Base-by-base conservation (phyloP, 768 basidiomycete genomes). In the Leccinum aurantiacum region DNA sequence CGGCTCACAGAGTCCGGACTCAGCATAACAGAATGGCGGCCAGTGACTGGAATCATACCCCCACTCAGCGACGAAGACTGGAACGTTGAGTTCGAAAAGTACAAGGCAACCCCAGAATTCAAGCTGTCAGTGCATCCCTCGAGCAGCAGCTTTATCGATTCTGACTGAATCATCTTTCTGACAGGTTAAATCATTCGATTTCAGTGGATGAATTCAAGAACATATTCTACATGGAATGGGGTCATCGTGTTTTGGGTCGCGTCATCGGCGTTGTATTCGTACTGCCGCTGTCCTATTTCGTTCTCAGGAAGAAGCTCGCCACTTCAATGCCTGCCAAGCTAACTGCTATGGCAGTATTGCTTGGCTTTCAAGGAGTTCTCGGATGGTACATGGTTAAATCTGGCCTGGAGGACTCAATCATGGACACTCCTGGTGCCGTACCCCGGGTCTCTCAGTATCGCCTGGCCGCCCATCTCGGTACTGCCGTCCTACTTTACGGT, bases 331-430 rank as follows among this genome's bases (percentile, higher is more conserved):
- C 86, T 1, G 67, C 74, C n/a, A 84, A 85, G 62, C 83, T 97
- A 24, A 74, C 83, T 14, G 88, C 84, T 2, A 82, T 98, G 63
- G 90, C 88, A 0, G 69, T 86, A 0, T 84, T 98, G 33, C 89
- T 99, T 54, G 97, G 95, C 29, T 87, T 85, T 19, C 95, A 99
- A 74, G 97, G 97, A 50, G 81, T 84, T 19, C 80, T 99, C 19
- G 97, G 97, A 27, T 99, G 97, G 97, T 98, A 98, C 79, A 99
- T 99, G 97, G 97, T 99, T 57, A 90, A 95, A 73, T 98, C 95
- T 13, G 97, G 97, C 2, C 80, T 99, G 11, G 90, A 95, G 66
- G 85, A 91, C 56, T 83, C 90, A 11, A 78, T 92, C 56, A 81
- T 98, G 77, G 82, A 87, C 6, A 88, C 83, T 8, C 90, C 91